phyloP scores from a whole-genome alignment of 192 early-diverging fungal species.

The Linnemannia zychae region DNA sequence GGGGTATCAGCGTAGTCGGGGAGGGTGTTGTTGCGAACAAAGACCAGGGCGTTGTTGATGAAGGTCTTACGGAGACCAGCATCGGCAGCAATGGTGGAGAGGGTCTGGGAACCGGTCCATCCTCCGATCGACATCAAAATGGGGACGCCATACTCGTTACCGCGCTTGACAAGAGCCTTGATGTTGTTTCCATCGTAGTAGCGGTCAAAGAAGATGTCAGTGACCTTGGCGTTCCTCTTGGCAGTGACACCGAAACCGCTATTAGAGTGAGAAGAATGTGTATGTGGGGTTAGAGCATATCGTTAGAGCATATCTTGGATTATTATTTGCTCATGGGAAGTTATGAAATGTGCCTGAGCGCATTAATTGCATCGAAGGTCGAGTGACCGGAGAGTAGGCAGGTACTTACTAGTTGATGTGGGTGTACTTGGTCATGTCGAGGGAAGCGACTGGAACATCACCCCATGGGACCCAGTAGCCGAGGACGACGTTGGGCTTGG shows the following conservation, averaged over 20 bases:
- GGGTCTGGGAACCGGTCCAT: slow-evolving; percentile 80
- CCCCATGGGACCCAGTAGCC: slow-evolving; percentile 59
- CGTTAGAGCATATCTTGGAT: neutral
- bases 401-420: slow-evolving; percentile 57
- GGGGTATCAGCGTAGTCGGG: slow-evolving; percentile 31
- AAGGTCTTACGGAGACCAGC: slow-evolving; percentile 65
- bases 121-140: slow-evolving; percentile 77
- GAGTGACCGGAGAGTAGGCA: neutral
- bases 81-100: slow-evolving; percentile 69
- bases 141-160: slow-evolving; percentile 43
- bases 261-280: neutral
- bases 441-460: slow-evolving; percentile 49
- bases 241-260: slow-evolving; percentile 53
- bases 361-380: neutral
- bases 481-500: slow-evolving; percentile 40
- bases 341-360: neutral
- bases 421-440: slow-evolving; percentile 59
- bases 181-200: slow-evolving; percentile 56
- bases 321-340: slow-evolving; percentile 4
- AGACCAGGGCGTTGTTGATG: slow-evolving; percentile 69
- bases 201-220: slow-evolving; percentile 47
- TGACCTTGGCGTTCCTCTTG: slow-evolving; percentile 35
- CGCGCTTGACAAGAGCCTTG: slow-evolving; percentile 39
- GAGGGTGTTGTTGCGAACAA: slow-evolving; percentile 56
- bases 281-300: neutral